phyloP scores from a whole-genome alignment of 1,284 basidiomycete species.

The Cyathus pygmaeus region DNA sequence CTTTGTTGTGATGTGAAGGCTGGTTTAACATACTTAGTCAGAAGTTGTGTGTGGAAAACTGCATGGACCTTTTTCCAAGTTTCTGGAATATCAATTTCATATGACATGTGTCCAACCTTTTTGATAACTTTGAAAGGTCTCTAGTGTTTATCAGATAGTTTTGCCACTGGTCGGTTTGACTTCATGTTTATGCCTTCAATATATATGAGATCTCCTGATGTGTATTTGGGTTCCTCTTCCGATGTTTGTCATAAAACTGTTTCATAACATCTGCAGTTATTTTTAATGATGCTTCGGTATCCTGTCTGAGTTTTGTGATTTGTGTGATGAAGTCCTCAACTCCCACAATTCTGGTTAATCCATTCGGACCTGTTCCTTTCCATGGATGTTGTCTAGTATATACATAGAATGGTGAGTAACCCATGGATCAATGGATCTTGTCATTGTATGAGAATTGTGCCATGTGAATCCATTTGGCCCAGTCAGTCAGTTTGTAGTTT shows the following conservation, averaged over 20 bases:
- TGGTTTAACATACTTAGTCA: background rate
- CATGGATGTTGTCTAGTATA: background rate
- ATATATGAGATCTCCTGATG: background rate
- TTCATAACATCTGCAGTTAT: background rate
- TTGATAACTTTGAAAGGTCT: too few relatives aligned
- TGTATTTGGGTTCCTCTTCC: background rate
- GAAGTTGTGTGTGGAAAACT: background rate
- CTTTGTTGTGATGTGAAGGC: background rate
- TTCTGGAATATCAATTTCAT: too few relatives aligned
- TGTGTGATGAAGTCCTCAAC: background rate
- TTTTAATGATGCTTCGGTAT: background rate
- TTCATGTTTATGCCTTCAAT: background rate
- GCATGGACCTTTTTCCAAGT: too few relatives aligned
- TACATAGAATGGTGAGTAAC: constrained; percentile 1
- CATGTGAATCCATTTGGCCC: constrained; percentile 9
- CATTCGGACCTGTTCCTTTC: background rate
- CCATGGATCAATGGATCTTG: constrained; percentile 1
- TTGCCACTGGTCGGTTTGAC: too few relatives aligned
- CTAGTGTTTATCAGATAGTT: too few relatives aligned
- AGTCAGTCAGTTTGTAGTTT: constrained; percentile 7
- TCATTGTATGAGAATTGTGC: constrained; percentile 15
- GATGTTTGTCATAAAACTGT: background rate
- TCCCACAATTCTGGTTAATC: background rate
- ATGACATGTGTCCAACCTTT: too few relatives aligned
- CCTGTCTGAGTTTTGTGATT: background rate